phyloP scores from a whole-genome alignment of 805 yeast species.

The Myxozyma lipomycoides region DNA sequence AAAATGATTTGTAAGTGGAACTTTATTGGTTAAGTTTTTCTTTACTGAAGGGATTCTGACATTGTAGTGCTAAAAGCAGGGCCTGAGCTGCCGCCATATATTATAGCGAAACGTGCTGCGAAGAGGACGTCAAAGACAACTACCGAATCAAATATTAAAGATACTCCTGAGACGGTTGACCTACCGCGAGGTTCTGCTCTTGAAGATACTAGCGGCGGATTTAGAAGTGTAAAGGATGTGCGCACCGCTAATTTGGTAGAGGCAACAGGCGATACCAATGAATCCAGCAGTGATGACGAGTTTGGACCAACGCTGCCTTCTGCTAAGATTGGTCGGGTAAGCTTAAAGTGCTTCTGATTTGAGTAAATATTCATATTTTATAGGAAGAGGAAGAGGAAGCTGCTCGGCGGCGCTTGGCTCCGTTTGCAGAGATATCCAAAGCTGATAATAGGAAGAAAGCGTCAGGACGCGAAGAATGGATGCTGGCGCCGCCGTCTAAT shows the following conservation, averaged over 20 bases:
- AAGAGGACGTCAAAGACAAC: neutral
- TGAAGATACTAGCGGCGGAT: no score
- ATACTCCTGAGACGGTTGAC: no score
- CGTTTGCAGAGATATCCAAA: neutral
- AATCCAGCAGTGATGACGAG: slow-evolving; percentile 11
- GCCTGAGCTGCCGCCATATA: slow-evolving; percentile 23
- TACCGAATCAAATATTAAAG: neutral
- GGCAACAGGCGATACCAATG: no score
- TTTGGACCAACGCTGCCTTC: slow-evolving; percentile 14
- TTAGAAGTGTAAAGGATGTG: no score
- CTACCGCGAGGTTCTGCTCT: no score
- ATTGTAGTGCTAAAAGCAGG: slow-evolving; percentile 9
- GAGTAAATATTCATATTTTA: no score
- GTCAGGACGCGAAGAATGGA: slow-evolving; percentile 30
- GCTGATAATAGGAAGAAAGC: neutral
- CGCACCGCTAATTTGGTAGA: no score
- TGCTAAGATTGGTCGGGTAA: neutral
- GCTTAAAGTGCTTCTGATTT: neutral
- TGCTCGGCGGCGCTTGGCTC: slow-evolving; percentile 19
- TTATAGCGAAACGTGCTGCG: slow-evolving; percentile 11
- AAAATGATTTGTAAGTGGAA: neutral
- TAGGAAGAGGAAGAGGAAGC: slow-evolving; percentile 21
- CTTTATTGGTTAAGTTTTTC: neutral
- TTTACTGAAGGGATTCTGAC: no score
- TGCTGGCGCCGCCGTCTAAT: slow-evolving; percentile 29